Conservation (phyloP, 2,329 filamentous ascomycete species). For the Aspergillus sp. region DNA sequence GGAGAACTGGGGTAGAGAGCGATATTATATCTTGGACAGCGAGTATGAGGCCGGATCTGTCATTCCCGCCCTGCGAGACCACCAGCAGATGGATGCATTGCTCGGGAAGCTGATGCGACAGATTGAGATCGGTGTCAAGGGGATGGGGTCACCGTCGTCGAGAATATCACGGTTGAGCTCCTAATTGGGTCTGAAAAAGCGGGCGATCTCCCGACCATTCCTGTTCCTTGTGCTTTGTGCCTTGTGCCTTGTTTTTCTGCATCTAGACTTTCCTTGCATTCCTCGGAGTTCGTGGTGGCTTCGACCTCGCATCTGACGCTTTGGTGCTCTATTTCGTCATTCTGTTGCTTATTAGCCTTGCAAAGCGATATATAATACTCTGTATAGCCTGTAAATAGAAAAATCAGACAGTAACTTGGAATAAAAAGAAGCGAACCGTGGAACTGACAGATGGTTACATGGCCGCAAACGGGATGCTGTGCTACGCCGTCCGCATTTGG, state of each 20-base stretch:
- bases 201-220: neutral
- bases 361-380: neutral
- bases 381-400: conserved; percentile 23
- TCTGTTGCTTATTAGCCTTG: neutral
- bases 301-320: conserved; percentile 9
- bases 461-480: conserved; percentile 27
- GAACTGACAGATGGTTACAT: conserved; percentile 13
- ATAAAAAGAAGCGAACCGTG: neutral
- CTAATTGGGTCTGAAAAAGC: conserved; percentile 7
- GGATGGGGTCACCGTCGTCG: conserved; percentile 34
- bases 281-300: conserved; percentile 16
- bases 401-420: conserved; percentile 2
- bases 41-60: conserved; percentile 44
- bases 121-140: conserved; percentile 34
- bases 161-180: conserved; percentile 28
- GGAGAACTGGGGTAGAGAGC: conserved; percentile 35
- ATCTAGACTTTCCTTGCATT: conserved; percentile 19
- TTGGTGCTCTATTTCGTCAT: neutral
- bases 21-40: conserved; percentile 40
- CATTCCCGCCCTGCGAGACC: conserved; percentile 34
- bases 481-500: conserved; percentile 21
- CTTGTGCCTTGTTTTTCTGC: neutral
- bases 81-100: conserved; percentile 32
- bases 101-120: conserved; percentile 37
- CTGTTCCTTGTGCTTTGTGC: neutral